A percentile compares a stretch with the other conserved stretches of the same genome.
phyloP scores from a whole-genome alignment of 2,329 filamentous ascomycete species.

The Penicillium paneum region DNA sequence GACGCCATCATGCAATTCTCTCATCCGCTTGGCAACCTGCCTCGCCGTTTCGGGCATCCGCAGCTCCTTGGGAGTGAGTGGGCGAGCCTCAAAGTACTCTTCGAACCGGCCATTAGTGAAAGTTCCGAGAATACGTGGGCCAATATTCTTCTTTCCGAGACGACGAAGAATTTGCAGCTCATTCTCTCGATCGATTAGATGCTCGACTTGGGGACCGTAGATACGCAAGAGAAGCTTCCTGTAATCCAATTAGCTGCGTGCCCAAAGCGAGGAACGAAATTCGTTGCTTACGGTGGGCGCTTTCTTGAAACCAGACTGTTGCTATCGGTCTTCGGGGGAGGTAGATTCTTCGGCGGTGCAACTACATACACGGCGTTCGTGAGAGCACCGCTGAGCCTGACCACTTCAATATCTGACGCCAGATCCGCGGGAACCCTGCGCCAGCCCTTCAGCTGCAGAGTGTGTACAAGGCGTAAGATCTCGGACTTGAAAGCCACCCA shows the following conservation, averaged over 20 bases:
- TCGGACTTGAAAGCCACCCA: conserved; percentile 91
- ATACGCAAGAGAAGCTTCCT: conserved; percentile 82
- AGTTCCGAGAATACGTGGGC: conserved; percentile 82
- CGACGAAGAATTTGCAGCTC: conserved; percentile 83
- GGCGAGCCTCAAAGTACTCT: conserved; percentile 82
- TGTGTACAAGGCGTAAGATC: conserved; percentile 84
- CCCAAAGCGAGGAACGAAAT: not conserved
- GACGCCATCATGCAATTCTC: conserved; percentile 90
- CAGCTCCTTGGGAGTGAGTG: conserved; percentile 73
- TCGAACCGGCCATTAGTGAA: conserved; percentile 96
- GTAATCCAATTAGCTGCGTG: conserved; percentile 3
- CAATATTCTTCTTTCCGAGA: conserved; percentile 87
- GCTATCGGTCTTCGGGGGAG: conserved; percentile 41
- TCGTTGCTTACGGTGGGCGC: conserved; percentile 51
- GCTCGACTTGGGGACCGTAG: conserved; percentile 91
- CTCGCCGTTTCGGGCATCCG: conserved; percentile 77
- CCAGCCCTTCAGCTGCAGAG: conserved; percentile 87
- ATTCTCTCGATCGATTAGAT: conserved; percentile 89
- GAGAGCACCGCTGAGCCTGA: conserved; percentile 72
- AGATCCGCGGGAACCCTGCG: conserved; percentile 63
- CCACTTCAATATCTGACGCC: conserved; percentile 44
- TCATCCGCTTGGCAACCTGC: conserved; percentile 96
- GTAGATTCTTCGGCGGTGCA: conserved; percentile 67
- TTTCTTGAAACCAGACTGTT: conserved; percentile 41
- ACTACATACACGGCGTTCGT: conserved; percentile 98